These are phyloP conservation scores for Yamadazyma scolyti DNA, from an alignment of 805 yeast species.

Conservation along the genomic window DNA sequence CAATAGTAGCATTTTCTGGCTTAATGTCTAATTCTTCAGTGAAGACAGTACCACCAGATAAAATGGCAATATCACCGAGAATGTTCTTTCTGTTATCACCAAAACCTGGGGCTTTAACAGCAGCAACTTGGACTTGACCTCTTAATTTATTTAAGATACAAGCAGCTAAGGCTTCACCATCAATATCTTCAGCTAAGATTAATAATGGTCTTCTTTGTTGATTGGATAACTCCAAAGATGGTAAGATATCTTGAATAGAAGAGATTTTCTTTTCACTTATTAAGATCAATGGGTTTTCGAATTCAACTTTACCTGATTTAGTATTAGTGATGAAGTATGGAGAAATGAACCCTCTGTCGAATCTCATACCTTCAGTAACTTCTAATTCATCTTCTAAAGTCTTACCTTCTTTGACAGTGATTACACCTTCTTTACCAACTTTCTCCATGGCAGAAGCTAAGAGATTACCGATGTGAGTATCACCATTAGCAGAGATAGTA, in stretches of 20 bases:
- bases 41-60: constrained; percentile 88
- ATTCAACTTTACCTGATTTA: constrained; percentile 89
- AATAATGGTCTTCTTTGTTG: constrained; percentile 90
- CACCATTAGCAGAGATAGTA: constrained; percentile 96
- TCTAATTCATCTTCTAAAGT: constrained; percentile 92
- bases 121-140: constrained; percentile 97
- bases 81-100: constrained; percentile 98
- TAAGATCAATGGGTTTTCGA: constrained; percentile 86
- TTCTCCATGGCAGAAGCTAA: constrained; percentile 96
- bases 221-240: constrained; percentile 89
- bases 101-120: constrained; percentile 98
- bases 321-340: constrained; percentile 96
- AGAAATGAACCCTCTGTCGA: constrained; percentile 95
- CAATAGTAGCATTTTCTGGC: constrained; percentile 91
- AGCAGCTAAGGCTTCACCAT: constrained; percentile 98
- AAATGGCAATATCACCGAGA: constrained; percentile 90
- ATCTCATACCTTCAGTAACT: constrained; percentile 96
- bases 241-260: constrained; percentile 85
- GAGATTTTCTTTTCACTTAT: constrained; percentile 89
- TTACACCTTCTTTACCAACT: constrained; percentile 98
- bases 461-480: constrained; percentile 82
- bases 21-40: constrained; percentile 94
- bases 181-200: constrained; percentile 92
- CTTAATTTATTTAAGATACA: constrained; percentile 95
- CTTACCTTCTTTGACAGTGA: constrained; percentile 96